phyloP scores from a whole-genome alignment of 2,329 filamentous ascomycete species.

The Pestalotiopsis sp. region DNA sequence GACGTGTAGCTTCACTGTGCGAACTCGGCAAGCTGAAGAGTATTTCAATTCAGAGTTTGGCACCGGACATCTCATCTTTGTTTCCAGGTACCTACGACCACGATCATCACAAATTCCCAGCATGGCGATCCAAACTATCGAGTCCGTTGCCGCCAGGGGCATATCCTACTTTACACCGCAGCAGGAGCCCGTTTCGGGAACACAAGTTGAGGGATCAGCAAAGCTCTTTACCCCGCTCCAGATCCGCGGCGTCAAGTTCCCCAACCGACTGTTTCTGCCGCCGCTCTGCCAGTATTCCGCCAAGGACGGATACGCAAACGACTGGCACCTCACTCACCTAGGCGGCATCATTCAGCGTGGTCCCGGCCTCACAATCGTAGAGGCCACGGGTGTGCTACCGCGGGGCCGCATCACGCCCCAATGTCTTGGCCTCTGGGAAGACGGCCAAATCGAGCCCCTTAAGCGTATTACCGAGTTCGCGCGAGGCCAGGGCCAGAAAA shows the following conservation, averaged over 20 bases:
- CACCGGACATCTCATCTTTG: too few relatives aligned
- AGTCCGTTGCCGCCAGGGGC: conserved; percentile 27
- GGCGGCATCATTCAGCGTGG: conserved; percentile 78
- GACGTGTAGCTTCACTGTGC: too few relatives aligned
- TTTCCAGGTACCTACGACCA: too few relatives aligned
- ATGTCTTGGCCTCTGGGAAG: conserved; percentile 80
- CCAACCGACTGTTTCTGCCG: background rate
- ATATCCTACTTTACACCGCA: conserved; percentile 45
- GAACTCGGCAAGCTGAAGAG: too few relatives aligned
- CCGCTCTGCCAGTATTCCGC: conserved; percentile 44
- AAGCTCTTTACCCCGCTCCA: conserved; percentile 50
- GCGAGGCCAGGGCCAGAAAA: conserved; percentile 58
- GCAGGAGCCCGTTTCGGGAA: conserved; percentile 39
- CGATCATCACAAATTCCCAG: too few relatives aligned
- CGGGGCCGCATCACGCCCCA: conserved; percentile 83
- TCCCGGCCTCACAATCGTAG: conserved; percentile 72
- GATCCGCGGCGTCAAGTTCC: conserved; percentile 42
- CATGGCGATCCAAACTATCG: conserved; percentile 14
- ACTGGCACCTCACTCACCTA: conserved; percentile 82
- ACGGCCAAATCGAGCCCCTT: conserved; percentile 76
- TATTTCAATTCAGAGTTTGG: too few relatives aligned
- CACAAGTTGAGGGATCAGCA: conserved; percentile 39
- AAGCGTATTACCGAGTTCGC: conserved; percentile 63
- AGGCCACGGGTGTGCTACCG: conserved; percentile 75
- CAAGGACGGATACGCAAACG: conserved; percentile 67